A percentile compares a stretch with the other conserved stretches of the same genome.
Evolutionary conservation across 2,329 filamentous ascomycete species (phyloP).

Genomic region (Chaetomiaceae sp.): DNA sequence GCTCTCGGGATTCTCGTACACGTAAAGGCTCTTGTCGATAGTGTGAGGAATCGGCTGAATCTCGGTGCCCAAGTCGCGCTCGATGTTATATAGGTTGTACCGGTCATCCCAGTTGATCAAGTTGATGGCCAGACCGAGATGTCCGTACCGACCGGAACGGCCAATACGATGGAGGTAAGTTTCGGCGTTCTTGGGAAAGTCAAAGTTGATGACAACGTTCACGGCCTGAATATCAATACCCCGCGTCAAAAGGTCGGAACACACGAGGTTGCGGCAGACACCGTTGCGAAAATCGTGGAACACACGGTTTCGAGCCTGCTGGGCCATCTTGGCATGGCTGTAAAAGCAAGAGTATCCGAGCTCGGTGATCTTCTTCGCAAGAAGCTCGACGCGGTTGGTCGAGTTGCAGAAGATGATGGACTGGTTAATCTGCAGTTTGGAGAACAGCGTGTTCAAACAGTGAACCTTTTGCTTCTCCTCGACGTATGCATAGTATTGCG

Average conservation of each 20-base stretch:
- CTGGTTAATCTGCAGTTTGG: conserved; percentile 98
- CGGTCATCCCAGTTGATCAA: conserved; percentile 99
- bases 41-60: conserved; percentile 91
- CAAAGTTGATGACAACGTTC: conserved; percentile 99
- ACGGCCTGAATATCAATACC: conserved; percentile 99
- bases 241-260: conserved; percentile 93
- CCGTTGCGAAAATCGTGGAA: conserved; percentile 99
- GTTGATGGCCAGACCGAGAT: conserved; percentile 96
- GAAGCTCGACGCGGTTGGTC: conserved; percentile 92
- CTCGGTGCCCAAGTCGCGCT: conserved; percentile 93
- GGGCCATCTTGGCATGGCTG: conserved; percentile 96
- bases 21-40: conserved; percentile 97
- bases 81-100: conserved; percentile 98
- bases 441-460: conserved; percentile 97
- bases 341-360: conserved; percentile 99
- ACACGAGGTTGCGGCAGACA: conserved; percentile 95
- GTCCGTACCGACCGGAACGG: conserved; percentile 93
- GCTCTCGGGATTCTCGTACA: conserved; percentile 92
- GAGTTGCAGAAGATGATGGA: conserved; percentile 99
- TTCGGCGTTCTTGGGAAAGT: conserved; percentile 98
- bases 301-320: conserved; percentile 93
- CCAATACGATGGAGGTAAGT: conserved; percentile 98
- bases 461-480: conserved; percentile 99
- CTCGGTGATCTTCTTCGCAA: conserved; percentile 99
- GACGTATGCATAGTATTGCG: conserved; percentile 98